Evolutionary conservation across 371 early-diverging fungal species (phyloP), one percentile per base, ranked within the genome.

Genomic region (Lichtheimia hyalospora): DNA sequence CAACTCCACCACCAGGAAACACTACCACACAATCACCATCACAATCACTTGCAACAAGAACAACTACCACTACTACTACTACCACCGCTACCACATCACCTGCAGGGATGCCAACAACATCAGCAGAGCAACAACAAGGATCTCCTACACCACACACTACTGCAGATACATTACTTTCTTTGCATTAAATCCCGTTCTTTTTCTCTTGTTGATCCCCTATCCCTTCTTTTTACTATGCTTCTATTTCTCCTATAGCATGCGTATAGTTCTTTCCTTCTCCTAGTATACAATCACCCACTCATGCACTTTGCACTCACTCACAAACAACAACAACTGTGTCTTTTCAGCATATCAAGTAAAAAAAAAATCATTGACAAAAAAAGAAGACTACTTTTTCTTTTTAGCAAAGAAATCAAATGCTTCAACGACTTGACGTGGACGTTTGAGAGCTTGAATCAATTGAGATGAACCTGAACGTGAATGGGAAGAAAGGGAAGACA

Each of bases 81-180:
- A 2, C 20, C 27, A 14, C 25, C 0, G 7, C 25, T 3, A 54
- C 49, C 6, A 16, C 25, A 49, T 20, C 57, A 24, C 8, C 57
- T 23, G 46, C 57, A 48, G 57, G 7, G 20, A 23, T 16, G 12
- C 18, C 46, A 46, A 46, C 40, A 0, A 14, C 54, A 20, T 40
- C 54, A 34, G 21, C 54, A 7, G 54, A 41, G 13, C 56, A 58
- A 20, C 58, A 58, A 58, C 58, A 58, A 23, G 50, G 25, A 24
- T 10, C 14, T 39, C 43, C 55, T 21, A 16, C 34, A 39, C 41
- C 55, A 13, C 49, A 49, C 23, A 49, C 49, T 25, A 25, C 25
- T 15, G 21, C 51, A 51, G 25, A 25, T 15, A 18, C 51, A 14
- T 46, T 46, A 46, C 46, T 46, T 46, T 46, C 46, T 21, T 18